A percentile compares a stretch with the other conserved stretches of the same genome.
phyloP scores from a whole-genome alignment of 306 rosid species.

The Casuarina equisetifolia region DNA sequence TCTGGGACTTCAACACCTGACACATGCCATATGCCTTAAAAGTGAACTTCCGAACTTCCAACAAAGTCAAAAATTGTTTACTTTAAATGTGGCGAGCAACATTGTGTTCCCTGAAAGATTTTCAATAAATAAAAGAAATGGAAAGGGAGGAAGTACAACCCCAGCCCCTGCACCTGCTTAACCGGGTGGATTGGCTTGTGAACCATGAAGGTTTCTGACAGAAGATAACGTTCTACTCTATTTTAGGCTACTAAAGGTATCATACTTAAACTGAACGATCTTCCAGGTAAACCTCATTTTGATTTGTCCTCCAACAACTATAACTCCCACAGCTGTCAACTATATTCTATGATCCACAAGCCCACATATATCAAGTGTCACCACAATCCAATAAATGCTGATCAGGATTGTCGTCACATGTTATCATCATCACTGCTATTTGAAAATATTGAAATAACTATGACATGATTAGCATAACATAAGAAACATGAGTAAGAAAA shows the following conservation, averaged over 20 bases:
- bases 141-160: neutral
- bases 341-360: neutral
- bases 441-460: neutral
- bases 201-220: neutral
- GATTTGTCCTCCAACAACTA: neutral
- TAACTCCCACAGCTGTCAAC: neutral
- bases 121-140: neutral
- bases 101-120: neutral
- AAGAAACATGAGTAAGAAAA: slow-evolving; percentile 13
- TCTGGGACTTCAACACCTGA: slow-evolving; percentile 79
- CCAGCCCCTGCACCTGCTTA: neutral
- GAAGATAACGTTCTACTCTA: neutral
- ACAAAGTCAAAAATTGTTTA: neutral
- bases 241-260: neutral
- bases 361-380: neutral
- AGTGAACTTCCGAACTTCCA: neutral
- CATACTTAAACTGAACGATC: neutral
- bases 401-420: neutral
- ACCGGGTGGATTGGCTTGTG: neutral
- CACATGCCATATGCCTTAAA: slow-evolving; percentile 17
- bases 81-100: neutral
- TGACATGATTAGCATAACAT: neutral
- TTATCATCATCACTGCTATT: neutral
- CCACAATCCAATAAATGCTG: neutral
- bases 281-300: neutral